Base-by-base conservation (phyloP, 2,329 filamentous ascomycete species). In the Ascochyta pisi region DNA sequence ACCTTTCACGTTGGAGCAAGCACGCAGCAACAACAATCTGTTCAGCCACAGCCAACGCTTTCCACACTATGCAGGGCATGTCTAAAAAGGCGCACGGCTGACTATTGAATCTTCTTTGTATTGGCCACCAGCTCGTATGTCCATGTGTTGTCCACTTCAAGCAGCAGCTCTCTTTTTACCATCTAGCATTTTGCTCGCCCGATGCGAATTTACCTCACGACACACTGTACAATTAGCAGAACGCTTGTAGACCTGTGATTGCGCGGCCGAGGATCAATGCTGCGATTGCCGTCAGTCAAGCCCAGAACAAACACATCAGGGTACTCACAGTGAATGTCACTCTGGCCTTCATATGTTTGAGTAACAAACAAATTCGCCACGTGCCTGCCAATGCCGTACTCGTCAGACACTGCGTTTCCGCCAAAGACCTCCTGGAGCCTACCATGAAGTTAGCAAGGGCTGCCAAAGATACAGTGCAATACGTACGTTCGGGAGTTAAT, bases 261-360 rank as follows among this genome's bases (percentile, higher is more conserved):
- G 81, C 81, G 55, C 81, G 74, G 41, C 81, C 77, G 42, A 82
- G 71, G 45, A 83, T 84, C 61, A 84, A 69, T 48, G 77, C 77
- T 80, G 60, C 46, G 24, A 15, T 57, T 73, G 62, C 76, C 23
- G 57, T 75, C 57, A 75, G 72, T 56, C 39, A 44, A 26, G 37
- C 59, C 41, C 33, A 23, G 24, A 23, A 38, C 26, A 19, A n/a
- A 39, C n/a, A n/a, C 22, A 38, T 51, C 38, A 13, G 38, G 42
- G 40, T 51, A 85, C 90, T 84, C 79, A 94, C 92, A 86, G 77
- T 98, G 95, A 73, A 98, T 98, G 78, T 98, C 95, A 73, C 93
- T 97, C 79, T 98, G 95, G 22, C 95, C 95, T 79, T 99, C 95
- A 68, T 99, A 99, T 1, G 94, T 98, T 80, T 98, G 94, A 50